These are phyloP conservation scores for Ilyonectria robusta DNA, from an alignment of 2,329 filamentous ascomycete species.

Conservation along the genomic window DNA sequence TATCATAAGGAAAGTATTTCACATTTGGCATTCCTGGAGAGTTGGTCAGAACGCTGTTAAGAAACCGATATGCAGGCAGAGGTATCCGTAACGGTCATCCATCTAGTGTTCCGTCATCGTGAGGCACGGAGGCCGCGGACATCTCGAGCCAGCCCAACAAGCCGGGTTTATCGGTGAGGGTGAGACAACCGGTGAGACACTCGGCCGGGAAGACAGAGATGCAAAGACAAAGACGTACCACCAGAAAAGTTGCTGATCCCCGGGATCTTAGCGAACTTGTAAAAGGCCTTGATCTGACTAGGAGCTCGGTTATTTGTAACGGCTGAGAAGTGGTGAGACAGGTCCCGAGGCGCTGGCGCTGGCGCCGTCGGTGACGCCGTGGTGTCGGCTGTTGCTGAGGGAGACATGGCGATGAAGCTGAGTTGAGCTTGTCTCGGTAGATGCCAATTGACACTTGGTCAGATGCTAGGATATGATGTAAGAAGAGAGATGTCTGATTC, in stretches of 20 bases:
- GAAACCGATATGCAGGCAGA: neutral
- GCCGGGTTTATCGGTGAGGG: neutral
- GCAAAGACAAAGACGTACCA: conserved; percentile 59
- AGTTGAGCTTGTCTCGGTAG: conserved; percentile 1
- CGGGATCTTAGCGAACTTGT: conserved; percentile 83
- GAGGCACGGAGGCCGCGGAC: conserved; percentile 11
- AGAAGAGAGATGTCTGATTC: conserved; percentile 6
- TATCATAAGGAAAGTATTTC: conserved; percentile 90
- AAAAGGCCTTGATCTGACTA: conserved; percentile 84
- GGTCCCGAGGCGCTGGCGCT: conserved; percentile 71
- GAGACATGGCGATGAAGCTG: conserved; percentile 33
- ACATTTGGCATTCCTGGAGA: conserved; percentile 81
- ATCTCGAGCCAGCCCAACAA: conserved; percentile 1
- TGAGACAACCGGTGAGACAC: neutral
- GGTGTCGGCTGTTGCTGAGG: conserved; percentile 37
- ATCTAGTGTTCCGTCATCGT: neutral
- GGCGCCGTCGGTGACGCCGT: conserved; percentile 23
- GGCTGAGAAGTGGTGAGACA: conserved; percentile 84
- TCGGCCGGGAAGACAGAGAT: neutral
- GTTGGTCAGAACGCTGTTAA: conserved; percentile 19
- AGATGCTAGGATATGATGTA: conserved; percentile 13
- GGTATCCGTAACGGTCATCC: neutral
- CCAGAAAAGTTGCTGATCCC: conserved; percentile 75
- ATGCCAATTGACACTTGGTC: conserved; percentile 1
- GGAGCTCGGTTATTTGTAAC: conserved; percentile 74